phyloP scores from a whole-genome alignment of 2,329 filamentous ascomycete genomes.

The Hypoxylon sp. region DNA sequence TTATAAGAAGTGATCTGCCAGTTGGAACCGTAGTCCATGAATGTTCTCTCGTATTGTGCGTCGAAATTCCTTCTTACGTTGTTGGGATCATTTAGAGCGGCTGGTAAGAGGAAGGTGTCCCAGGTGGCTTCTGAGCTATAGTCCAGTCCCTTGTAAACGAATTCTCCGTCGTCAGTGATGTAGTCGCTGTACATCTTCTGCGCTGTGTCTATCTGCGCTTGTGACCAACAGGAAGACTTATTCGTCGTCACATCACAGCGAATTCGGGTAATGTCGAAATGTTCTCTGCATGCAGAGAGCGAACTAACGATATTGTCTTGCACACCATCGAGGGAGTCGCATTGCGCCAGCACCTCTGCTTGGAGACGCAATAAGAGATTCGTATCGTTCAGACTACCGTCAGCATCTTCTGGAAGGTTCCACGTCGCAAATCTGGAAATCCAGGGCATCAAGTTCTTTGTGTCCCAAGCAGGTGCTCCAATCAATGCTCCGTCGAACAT shows the following conservation, averaged over 20 bases:
- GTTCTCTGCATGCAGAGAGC: constrained; percentile 55
- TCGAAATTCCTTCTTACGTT: constrained; percentile 52
- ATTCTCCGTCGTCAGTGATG: constrained; percentile 43
- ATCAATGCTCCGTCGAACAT: constrained; percentile 68
- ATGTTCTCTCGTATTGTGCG: constrained; percentile 51
- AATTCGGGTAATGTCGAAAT: constrained; percentile 54
- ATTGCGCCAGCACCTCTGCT: constrained; percentile 60
- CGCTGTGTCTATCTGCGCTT: constrained; percentile 56
- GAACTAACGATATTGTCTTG: constrained; percentile 61
- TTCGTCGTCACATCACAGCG: constrained; percentile 52
- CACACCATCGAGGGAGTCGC: constrained; percentile 61
- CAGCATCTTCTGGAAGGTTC: constrained; percentile 60
- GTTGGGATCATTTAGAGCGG: constrained; percentile 28
- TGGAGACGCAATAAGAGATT: constrained; percentile 60
- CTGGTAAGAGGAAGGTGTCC: constrained; percentile 50
- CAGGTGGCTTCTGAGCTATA: constrained; percentile 60
- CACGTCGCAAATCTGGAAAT: constrained; percentile 60
- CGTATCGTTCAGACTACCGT: constrained; percentile 59
- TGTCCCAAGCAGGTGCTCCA: constrained; percentile 64
- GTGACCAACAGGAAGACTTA: constrained; percentile 57
- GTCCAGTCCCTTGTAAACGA: constrained; percentile 57
- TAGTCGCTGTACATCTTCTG: constrained; percentile 52
- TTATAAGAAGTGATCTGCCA: constrained; percentile 52
- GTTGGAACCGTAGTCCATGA: constrained; percentile 47
- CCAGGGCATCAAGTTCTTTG: constrained; percentile 59